Evolutionary conservation across 768 basidiomycete genomes (phyloP).

Genomic region (Chiua virens): DNA sequence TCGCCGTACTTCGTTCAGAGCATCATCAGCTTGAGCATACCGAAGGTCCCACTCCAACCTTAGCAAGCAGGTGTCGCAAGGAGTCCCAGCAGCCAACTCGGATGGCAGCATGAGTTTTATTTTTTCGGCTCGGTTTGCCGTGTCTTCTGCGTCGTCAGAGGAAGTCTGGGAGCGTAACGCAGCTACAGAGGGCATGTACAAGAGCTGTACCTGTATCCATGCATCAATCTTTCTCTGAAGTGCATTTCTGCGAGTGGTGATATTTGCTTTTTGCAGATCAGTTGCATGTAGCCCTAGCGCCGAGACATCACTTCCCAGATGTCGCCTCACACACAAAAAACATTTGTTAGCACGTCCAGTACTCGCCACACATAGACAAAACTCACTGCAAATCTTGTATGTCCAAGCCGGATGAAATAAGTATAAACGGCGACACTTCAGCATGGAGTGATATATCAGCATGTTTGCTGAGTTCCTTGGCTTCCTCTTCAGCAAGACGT

Average conservation of each 20-base stretch:
- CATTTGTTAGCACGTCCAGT: background rate
- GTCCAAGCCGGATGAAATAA: background rate
- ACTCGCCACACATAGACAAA: background rate
- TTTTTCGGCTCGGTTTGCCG: background rate
- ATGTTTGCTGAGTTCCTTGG: background rate
- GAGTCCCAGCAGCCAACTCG: background rate
- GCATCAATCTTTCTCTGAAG: background rate
- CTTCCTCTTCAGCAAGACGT: background rate
- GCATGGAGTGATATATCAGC: background rate
- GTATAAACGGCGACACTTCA: background rate
- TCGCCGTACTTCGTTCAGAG: background rate
- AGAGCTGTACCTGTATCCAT: background rate
- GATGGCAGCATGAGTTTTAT: background rate
- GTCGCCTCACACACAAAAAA: background rate
- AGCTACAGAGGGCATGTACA: too few relatives aligned
- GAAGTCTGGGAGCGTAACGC: background rate
- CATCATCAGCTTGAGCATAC: background rate
- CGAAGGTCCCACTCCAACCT: background rate
- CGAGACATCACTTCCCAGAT: background rate
- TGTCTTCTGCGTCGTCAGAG: background rate
- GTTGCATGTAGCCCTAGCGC: background rate
- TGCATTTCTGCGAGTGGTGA: background rate
- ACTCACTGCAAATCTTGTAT: conserved; percentile 1
- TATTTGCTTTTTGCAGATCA: background rate
- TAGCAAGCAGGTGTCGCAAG: background rate